phyloP scores from a whole-genome alignment of 305 asterid species.

The Fraxinus latifolia region DNA sequence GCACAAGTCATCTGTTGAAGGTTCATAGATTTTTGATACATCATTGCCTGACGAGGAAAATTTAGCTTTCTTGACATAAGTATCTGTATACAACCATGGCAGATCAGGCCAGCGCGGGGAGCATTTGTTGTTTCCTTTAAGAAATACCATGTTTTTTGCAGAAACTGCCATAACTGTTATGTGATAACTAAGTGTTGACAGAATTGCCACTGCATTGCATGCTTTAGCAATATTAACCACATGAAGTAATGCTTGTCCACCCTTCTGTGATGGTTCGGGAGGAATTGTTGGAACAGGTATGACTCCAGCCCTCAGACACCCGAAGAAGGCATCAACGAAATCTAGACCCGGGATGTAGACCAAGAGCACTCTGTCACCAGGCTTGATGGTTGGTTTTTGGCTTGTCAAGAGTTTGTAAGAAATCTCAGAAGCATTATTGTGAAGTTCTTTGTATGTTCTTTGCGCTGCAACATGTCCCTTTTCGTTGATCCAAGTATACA shows the following conservation, averaged over 20 bases:
- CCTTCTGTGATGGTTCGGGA: conserved; percentile 58
- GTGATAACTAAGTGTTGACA: conserved; percentile 62
- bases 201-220: conserved; percentile 59
- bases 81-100: conserved; percentile 75
- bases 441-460: conserved; percentile 53
- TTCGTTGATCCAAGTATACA: conserved; percentile 68
- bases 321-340: conserved; percentile 69
- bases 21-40: conserved; percentile 23
- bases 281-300: conserved; percentile 68
- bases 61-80: conserved; percentile 49
- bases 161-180: conserved; percentile 52
- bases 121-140: conserved; percentile 31
- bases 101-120: conserved; percentile 53
- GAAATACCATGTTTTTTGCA: conserved; percentile 37
- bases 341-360: conserved; percentile 69
- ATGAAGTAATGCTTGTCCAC: conserved; percentile 64
- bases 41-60: conserved; percentile 20
- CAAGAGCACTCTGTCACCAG: conserved; percentile 60
- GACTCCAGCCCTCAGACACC: conserved; percentile 62
- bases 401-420: conserved; percentile 40
- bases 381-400: conserved; percentile 38
- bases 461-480: conserved; percentile 47
- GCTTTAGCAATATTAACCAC: conserved; percentile 54
- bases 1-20: conserved; percentile 42
- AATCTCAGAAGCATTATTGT: conserved; percentile 49